Conservation (phyloP, 2,329 filamentous ascomycete genomes). For the Pseudopyricularia javanii region DNA sequence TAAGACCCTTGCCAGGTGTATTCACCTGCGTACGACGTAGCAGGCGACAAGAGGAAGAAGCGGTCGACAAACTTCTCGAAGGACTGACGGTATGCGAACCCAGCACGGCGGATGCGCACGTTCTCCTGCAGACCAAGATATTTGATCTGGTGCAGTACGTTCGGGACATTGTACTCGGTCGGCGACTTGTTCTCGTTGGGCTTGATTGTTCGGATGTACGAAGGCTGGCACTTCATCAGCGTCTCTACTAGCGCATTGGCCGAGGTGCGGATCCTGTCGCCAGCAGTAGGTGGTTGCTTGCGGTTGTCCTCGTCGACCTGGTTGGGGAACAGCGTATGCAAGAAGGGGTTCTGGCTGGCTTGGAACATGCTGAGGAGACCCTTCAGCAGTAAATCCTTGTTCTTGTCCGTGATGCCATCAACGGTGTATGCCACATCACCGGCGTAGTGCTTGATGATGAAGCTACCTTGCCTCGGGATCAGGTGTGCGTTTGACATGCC, state of each 20-base stretch:
- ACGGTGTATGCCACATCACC: slow-evolving; percentile 92
- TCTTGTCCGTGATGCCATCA: slow-evolving; percentile 97
- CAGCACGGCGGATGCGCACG: slow-evolving; percentile 89
- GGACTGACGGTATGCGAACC: slow-evolving; percentile 91
- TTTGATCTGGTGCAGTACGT: slow-evolving; percentile 96
- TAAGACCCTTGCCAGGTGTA: slow-evolving; percentile 91
- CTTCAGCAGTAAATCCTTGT: slow-evolving; percentile 95
- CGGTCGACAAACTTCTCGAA: slow-evolving; percentile 98
- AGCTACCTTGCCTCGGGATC: slow-evolving; percentile 83
- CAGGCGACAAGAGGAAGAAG: slow-evolving; percentile 89
- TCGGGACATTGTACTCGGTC: slow-evolving; percentile 79
- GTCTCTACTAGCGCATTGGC: slow-evolving; percentile 92
- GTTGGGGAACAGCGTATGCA: slow-evolving; percentile 82
- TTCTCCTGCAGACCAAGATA: slow-evolving; percentile 99
- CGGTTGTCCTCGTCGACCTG: slow-evolving; percentile 94
- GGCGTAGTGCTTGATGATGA: slow-evolving; percentile 98
- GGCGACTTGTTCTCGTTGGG: slow-evolving; percentile 98
- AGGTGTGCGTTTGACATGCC: slow-evolving; percentile 87
- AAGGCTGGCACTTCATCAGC: slow-evolving; percentile 92
- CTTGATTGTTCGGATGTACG: slow-evolving; percentile 98
- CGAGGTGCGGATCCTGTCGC: slow-evolving; percentile 89
- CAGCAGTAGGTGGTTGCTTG: slow-evolving; percentile 83
- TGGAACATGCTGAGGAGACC: slow-evolving; percentile 81
- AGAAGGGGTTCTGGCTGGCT: slow-evolving; percentile 70
- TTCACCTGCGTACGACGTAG: slow-evolving; percentile 91